These are phyloP conservation scores for Hibiscus mutabilis DNA, from an alignment of 345 rosid species.

Conservation along the genomic window DNA sequence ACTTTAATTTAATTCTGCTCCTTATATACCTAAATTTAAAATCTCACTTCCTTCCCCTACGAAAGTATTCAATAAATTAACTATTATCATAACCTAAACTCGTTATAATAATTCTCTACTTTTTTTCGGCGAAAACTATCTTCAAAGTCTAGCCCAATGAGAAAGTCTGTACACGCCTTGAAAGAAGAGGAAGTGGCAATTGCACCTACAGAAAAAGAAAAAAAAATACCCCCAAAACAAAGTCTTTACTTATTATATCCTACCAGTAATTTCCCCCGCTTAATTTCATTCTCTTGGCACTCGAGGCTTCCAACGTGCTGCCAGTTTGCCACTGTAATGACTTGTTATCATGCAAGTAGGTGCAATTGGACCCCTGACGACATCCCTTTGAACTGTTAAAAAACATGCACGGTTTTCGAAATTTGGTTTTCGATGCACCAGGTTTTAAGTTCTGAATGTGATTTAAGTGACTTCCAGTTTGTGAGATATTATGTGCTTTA, in stretches of 20 bases:
- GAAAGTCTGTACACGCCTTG: background rate
- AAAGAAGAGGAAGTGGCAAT: background rate
- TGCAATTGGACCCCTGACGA: constrained; percentile 38
- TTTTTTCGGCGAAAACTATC: background rate
- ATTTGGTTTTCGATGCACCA: constrained; percentile 24
- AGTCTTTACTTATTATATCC: background rate
- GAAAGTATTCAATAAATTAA: too few relatives aligned
- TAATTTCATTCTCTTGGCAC: constrained; percentile 43
- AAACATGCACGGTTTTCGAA: constrained; percentile 35
- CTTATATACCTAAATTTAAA: too few relatives aligned
- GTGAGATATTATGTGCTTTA: constrained; percentile 3
- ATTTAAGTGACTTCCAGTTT: constrained; percentile 9
- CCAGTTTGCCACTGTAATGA: constrained; percentile 21
- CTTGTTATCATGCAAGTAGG: constrained; percentile 39
- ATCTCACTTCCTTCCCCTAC: too few relatives aligned
- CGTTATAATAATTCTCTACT: too few relatives aligned
- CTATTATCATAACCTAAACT: too few relatives aligned
- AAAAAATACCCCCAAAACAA: background rate
- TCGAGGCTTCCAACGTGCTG: constrained; percentile 17
- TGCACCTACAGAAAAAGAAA: background rate
- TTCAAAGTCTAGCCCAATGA: background rate
- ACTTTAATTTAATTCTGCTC: too few relatives aligned
- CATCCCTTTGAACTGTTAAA: constrained; percentile 46
- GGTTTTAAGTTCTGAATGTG: constrained; percentile 16
- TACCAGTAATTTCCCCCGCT: constrained; percentile 20